Evolutionary conservation across 768 basidiomycete species (phyloP).

Genomic region (Termitomyces sp.): DNA sequence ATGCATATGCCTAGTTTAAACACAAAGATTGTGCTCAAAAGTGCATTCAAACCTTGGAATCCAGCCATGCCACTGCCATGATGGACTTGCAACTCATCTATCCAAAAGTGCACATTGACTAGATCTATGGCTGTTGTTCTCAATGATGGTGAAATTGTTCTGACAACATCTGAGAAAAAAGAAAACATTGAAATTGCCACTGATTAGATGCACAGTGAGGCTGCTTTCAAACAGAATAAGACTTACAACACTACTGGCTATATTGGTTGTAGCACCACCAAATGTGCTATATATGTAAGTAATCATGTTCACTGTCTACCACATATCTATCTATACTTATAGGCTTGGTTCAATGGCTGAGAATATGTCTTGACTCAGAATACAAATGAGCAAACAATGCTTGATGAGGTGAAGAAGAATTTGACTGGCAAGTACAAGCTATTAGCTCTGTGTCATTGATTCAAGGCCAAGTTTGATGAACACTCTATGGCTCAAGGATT

Average conservation of each 20-base stretch:
- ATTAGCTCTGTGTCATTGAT: conserved; percentile 12
- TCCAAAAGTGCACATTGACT: background rate
- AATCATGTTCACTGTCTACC: background rate
- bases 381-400: conserved; percentile 3
- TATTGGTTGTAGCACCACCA: conserved; percentile 19
- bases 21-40: background rate
- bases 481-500: background rate
- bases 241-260: background rate
- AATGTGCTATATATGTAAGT: conserved; percentile 20
- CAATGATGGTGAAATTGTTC: background rate
- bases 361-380: conserved; percentile 21
- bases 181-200: conserved; percentile 4
- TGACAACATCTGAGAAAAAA: background rate
- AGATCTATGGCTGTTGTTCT: background rate
- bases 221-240: background rate
- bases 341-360: conserved; percentile 2
- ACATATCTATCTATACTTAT: background rate
- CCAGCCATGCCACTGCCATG: background rate
- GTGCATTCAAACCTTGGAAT: background rate
- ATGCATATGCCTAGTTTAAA: background rate
- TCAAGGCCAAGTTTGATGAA: conserved; percentile 16
- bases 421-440: conserved; percentile 15
- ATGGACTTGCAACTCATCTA: background rate
- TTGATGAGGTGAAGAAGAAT: conserved; percentile 5
- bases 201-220: conserved; percentile 1